Evolutionary conservation across 768 basidiomycete genomes (phyloP), one percentile per base, ranked within the genome.

Genomic region (Chlorophyllum brunneum): DNA sequence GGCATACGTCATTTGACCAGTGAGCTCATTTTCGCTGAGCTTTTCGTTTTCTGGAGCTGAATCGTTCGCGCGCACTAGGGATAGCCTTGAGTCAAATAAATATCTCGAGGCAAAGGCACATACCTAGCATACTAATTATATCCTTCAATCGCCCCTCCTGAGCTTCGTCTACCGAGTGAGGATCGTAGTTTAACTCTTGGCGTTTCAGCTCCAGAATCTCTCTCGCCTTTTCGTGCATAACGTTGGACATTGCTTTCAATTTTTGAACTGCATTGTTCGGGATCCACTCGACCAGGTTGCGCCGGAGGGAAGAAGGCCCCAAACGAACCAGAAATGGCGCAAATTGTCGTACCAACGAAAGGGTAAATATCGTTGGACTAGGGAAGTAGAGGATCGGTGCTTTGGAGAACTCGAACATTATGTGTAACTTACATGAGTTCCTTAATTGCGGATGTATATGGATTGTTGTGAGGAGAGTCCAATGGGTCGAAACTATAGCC

Each of bases 81-180:
- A 43, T 20, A 6, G 48, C 60, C 31, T 13, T 44, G 5, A 53
- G 48, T 23, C 24, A 10, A 26, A 39, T 9, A 11, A 15, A 48
- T 2, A 31, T 16, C 11, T 4, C 10, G 50, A n/a, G 51, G 22
- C 6, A 34, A 24, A 27, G 33, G 18, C 1, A 58, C 76, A 59
- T 56, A 80, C 79, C 60, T 33, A 82, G 65, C 27, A 76, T 65
- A 53, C 74, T 77, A 49, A 79, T 78, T 27, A 82, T 73, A 62
- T 81, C 78, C 52, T 74, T 80, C 59, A 38, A n/a, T 23, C 37
- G 30, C 16, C 60, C 67, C 46, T 33, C 58, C 47, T 56, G 66
- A 31, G 53, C 63, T 51, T 48, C 64, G 40, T 46, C 48, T 15
- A 46, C 63, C 40, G 13, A n/a, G 4, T 49, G 37, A 8, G 38